These are phyloP conservation scores for Neurospora sp. DNA, from an alignment of 495 filamentous ascomycete genomes.

Conservation along the genomic window DNA sequence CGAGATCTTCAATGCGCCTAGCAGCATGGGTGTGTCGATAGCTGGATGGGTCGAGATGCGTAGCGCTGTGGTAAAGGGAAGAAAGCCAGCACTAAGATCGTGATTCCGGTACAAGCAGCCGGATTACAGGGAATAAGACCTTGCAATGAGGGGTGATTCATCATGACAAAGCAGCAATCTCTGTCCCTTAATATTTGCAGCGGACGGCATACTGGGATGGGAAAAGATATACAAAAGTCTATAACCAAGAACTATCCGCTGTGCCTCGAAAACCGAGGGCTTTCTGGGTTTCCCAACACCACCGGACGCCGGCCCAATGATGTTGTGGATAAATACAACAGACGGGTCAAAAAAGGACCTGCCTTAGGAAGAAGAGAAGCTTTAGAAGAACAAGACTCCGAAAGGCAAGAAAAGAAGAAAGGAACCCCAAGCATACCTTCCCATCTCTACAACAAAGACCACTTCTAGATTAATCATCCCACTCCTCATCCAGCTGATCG, in stretches of 20 bases:
- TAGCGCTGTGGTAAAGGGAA: neutral
- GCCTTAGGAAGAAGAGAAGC: neutral
- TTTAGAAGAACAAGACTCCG: neutral
- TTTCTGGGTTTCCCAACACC: neutral
- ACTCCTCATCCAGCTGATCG: conserved; percentile 94
- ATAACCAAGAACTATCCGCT: neutral
- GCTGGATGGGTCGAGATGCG: neutral
- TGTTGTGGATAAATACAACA: neutral
- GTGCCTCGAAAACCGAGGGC: neutral
- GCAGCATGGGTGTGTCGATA: neutral
- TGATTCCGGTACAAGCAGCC: neutral
- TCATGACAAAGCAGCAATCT: neutral
- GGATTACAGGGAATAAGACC: too few relatives aligned
- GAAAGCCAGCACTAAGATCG: neutral
- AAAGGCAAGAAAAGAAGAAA: neutral
- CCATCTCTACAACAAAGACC: neutral
- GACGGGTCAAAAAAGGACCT: neutral
- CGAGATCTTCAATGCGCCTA: neutral
- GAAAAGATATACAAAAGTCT: neutral
- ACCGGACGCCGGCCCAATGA: neutral
- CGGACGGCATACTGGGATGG: neutral
- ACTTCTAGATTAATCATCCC: conserved; percentile 38
- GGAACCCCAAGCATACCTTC: neutral
- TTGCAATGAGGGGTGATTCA: neutral
- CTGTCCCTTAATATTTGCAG: neutral